Conservation (phyloP, 306 rosid genomes). For the Hylodesmum podocarpum region DNA sequence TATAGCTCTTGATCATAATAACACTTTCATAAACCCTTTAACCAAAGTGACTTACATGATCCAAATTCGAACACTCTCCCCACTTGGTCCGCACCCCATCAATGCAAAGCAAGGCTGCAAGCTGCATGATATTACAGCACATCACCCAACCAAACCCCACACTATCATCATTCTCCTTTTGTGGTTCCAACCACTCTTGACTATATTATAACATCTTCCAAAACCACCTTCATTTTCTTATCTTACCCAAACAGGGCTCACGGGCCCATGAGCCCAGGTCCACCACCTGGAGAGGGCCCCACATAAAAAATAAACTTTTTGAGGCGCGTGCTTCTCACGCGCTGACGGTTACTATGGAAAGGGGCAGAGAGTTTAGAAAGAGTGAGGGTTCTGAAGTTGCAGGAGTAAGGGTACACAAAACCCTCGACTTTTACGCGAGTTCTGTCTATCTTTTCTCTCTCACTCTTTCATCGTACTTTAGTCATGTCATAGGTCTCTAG, state of each 20-base stretch:
- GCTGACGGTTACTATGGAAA: neutral
- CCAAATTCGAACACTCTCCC: constrained; percentile 38
- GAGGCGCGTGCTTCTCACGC: neutral
- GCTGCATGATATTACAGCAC: constrained; percentile 27
- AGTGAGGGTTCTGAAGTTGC: neutral
- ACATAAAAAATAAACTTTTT: neutral
- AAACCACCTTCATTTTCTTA: constrained; percentile 17
- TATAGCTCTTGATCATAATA: constrained; percentile 16
- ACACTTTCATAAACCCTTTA: constrained; percentile 20
- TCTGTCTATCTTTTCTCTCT: constrained; percentile 28
- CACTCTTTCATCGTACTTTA: constrained; percentile 85
- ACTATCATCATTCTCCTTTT: neutral
- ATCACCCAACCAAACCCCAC: constrained; percentile 27
- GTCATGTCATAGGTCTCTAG: constrained; percentile 46
- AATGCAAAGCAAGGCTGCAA: constrained; percentile 27
- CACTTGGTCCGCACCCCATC: constrained; percentile 28
- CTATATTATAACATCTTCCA: neutral
- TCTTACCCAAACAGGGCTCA: constrained; percentile 21
- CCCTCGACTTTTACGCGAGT: constrained; percentile 58
- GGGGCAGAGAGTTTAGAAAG: constrained; percentile 29
- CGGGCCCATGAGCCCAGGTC: neutral
- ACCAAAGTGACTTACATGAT: constrained; percentile 18
- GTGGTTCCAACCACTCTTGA: neutral
- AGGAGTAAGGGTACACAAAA: constrained; percentile 2
- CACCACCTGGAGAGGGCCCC: neutral